Evolutionary conservation across 225 moss, liverwort and hornwort species (phyloP).

Genomic region (Lunularia cruciata): DNA sequence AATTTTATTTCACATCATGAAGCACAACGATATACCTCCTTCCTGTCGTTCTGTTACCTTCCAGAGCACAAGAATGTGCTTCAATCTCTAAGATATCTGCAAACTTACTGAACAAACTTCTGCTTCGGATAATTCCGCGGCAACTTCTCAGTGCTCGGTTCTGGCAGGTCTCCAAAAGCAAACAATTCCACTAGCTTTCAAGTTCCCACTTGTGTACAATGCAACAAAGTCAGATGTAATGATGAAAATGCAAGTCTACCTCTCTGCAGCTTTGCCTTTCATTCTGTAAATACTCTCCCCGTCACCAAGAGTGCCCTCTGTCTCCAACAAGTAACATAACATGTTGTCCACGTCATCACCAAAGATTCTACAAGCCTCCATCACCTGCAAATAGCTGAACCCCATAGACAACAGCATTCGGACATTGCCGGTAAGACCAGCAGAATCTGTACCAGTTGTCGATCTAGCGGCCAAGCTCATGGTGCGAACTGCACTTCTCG

Average conservation of each 20-base stretch:
- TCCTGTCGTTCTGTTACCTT: not conserved
- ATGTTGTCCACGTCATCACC: conserved; percentile 94
- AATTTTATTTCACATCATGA: conserved; percentile 20
- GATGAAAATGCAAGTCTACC: conserved; percentile 20
- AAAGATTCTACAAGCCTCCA: conserved; percentile 87
- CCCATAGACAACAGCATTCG: conserved; percentile 95
- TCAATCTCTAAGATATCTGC: not conserved
- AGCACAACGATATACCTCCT: conserved; percentile 4
- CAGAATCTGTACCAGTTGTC: conserved; percentile 46
- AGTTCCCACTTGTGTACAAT: conserved; percentile 13
- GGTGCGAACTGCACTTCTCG: conserved; percentile 35
- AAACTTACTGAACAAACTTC: not conserved
- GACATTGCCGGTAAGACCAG: conserved; percentile 61
- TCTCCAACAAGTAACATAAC: conserved; percentile 93
- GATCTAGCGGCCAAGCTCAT: conserved; percentile 42
- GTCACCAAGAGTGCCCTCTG: conserved; percentile 62
- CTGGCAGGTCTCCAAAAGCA: conserved; percentile 18
- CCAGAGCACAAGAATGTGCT: not conserved
- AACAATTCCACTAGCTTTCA: not conserved
- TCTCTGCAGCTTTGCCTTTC: conserved; percentile 94
- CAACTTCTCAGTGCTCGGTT: not conserved
- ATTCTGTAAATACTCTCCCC: conserved; percentile 77
- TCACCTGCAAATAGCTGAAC: conserved; percentile 87
- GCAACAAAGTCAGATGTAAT: conserved; percentile 14
- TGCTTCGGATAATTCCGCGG: not conserved